Evolutionary conservation across 1,139 yeast genomes (phyloP).

Genomic region (Candida sojae): DNA sequence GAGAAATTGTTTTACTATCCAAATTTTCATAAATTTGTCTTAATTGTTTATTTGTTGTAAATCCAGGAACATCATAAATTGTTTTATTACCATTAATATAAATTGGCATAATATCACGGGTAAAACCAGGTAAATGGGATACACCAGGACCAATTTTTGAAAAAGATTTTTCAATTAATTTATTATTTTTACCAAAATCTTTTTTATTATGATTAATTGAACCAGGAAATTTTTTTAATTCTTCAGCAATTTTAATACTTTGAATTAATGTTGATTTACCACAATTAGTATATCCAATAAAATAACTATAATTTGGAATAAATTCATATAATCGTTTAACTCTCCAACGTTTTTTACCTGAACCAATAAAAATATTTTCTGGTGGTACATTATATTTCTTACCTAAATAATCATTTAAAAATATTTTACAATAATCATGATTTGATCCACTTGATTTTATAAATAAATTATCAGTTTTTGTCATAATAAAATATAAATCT

Average conservation of each 20-base stretch:
- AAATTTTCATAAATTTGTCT: conserved; percentile 31
- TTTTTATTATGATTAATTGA: conserved; percentile 4
- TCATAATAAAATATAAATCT: conserved; percentile 53
- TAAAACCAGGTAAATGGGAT: conserved; percentile 58
- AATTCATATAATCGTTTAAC: conserved; percentile 30
- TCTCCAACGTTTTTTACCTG: conserved; percentile 58
- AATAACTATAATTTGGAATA: conserved; percentile 47
- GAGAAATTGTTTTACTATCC: conserved; percentile 32
- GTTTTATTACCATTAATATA: conserved; percentile 28
- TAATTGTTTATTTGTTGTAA: conserved; percentile 24
- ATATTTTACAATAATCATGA: conserved; percentile 40
- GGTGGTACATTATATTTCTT: conserved; percentile 42
- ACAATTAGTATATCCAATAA: conserved; percentile 72
- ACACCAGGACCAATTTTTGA: conserved; percentile 44
- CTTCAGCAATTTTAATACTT: conserved; percentile 19
- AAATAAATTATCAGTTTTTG: conserved; percentile 58
- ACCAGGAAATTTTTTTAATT: conserved; percentile 4
- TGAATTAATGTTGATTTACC: conserved; percentile 75
- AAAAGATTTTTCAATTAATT: conserved; percentile 17
- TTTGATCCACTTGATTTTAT: conserved; percentile 27
- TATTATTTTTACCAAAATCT: conserved; percentile 10
- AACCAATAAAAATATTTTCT: conserved; percentile 48
- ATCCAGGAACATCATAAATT: conserved; percentile 61
- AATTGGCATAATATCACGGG: conserved; percentile 47
- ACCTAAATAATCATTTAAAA: conserved; percentile 45